Conservation (phyloP, 2,329 filamentous ascomycete genomes). For the Apiospora rasikravindrae region DNA sequence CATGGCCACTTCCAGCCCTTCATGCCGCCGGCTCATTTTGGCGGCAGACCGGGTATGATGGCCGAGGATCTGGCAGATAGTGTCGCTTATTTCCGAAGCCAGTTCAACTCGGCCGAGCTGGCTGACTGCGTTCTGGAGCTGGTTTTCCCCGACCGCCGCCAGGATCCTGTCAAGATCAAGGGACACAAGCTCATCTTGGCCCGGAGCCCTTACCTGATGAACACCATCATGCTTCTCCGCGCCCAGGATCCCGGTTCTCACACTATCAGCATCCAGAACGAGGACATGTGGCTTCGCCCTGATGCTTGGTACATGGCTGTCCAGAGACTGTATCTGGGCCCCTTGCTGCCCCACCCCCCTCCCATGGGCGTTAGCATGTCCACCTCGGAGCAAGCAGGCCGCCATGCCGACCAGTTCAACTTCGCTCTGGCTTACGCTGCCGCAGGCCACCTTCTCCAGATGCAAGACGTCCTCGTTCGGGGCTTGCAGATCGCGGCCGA, state of each 20-base stretch:
- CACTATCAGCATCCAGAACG: slow-evolving; percentile 52
- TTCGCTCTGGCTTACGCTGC: slow-evolving; percentile 70
- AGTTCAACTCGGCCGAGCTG: slow-evolving; percentile 46
- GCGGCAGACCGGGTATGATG: slow-evolving; percentile 28
- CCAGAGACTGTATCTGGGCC: slow-evolving; percentile 60
- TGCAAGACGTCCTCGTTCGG: slow-evolving; percentile 59
- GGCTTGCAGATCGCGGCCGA: slow-evolving; percentile 65
- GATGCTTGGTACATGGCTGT: slow-evolving; percentile 62
- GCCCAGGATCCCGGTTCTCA: slow-evolving; percentile 40
- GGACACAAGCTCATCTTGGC: slow-evolving; percentile 62
- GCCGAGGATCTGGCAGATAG: slow-evolving; percentile 36
- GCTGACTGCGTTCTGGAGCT: slow-evolving; percentile 51
- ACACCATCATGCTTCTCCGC: slow-evolving; percentile 38
- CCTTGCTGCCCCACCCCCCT: slow-evolving; percentile 21
- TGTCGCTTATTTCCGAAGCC: slow-evolving; percentile 41
- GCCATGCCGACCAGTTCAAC: slow-evolving; percentile 52
- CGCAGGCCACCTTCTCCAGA: slow-evolving; percentile 62
- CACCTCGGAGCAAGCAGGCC: slow-evolving; percentile 33
- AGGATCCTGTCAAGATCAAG: slow-evolving; percentile 49
- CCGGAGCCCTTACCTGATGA: slow-evolving; percentile 52
- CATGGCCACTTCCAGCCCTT: slow-evolving; percentile 34
- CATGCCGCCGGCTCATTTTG: slow-evolving; percentile 30
- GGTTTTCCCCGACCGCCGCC: slow-evolving; percentile 42
- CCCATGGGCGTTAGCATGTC: slow-evolving; percentile 35
- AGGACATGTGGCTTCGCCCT: slow-evolving; percentile 58